Percentiles rank a stretch among this genome's conserved stretches.
Evolutionary conservation across 2,329 filamentous ascomycete genomes (phyloP).

Genomic region (Pestalotiopsis sp.): DNA sequence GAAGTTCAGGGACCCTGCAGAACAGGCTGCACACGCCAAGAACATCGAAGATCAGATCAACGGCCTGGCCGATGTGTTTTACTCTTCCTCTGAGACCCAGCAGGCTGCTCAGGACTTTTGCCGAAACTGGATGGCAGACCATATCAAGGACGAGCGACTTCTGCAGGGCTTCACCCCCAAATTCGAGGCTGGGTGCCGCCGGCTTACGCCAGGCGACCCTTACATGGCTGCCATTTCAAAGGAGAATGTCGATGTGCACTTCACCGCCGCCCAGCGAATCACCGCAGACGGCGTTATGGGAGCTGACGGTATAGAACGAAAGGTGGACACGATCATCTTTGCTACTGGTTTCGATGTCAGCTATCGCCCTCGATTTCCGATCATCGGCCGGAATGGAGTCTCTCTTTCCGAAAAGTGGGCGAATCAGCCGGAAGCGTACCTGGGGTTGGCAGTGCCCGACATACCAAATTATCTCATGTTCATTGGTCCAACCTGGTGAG

Average conservation of each 20-base stretch:
- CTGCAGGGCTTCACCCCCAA: not conserved
- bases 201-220: not conserved
- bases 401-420: not conserved
- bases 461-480: slow-evolving; percentile 6
- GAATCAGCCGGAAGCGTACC: not conserved
- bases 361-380: not conserved
- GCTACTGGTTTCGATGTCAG: not conserved
- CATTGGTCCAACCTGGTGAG: not conserved
- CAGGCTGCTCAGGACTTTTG: not conserved
- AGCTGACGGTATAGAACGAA: not conserved
- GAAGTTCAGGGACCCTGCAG: not conserved
- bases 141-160: not conserved
- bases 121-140: not conserved
- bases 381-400: not conserved
- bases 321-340: not conserved
- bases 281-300: not conserved
- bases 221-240: not conserved
- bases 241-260: not conserved
- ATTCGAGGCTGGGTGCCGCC: not conserved
- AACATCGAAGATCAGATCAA: not conserved
- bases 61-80: not conserved
- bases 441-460: not conserved
- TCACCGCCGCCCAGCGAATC: not conserved
- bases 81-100: not conserved
- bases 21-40: not conserved